Conservation (phyloP, 208 protist species). For the Leishmania martiniquensis region DNA sequence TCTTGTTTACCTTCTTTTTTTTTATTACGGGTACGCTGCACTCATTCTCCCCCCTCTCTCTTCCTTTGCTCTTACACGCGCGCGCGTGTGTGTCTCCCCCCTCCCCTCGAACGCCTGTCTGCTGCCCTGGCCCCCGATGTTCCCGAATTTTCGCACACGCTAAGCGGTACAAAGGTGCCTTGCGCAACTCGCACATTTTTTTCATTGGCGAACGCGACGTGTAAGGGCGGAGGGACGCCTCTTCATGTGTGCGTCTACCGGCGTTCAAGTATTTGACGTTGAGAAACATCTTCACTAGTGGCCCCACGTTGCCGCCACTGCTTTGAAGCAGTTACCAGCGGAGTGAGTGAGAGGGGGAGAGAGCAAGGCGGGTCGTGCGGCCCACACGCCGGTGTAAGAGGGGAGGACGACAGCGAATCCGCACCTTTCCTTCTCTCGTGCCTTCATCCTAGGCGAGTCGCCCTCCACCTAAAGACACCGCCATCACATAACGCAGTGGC, state of each 20-base stretch:
- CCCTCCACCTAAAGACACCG: background rate
- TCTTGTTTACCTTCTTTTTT: background rate
- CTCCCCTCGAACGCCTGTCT: background rate
- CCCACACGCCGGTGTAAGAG: background rate
- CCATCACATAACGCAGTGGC: no score
- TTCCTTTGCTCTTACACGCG: no score
- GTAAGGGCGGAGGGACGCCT: background rate
- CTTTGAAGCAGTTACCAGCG: background rate
- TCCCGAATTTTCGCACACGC: background rate
- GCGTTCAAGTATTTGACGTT: background rate
- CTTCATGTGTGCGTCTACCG: background rate
- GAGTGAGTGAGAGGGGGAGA: background rate
- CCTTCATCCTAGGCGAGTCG: background rate
- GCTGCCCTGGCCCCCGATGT: background rate
- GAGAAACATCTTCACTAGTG: background rate
- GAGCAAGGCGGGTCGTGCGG: background rate
- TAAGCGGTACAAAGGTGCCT: background rate
- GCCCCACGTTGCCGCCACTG: background rate
- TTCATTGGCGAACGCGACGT: background rate
- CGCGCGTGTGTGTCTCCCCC: background rate
- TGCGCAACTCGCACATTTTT: background rate
- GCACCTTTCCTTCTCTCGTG: background rate
- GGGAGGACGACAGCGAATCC: background rate
- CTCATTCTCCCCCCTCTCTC: background rate
- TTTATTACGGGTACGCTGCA: background rate